Percentiles rank a stretch among this genome's conserved stretches.
These are phyloP conservation scores for Neurospora pannonica DNA, from an alignment of 495 filamentous ascomycete species.

Conservation along the genomic window DNA sequence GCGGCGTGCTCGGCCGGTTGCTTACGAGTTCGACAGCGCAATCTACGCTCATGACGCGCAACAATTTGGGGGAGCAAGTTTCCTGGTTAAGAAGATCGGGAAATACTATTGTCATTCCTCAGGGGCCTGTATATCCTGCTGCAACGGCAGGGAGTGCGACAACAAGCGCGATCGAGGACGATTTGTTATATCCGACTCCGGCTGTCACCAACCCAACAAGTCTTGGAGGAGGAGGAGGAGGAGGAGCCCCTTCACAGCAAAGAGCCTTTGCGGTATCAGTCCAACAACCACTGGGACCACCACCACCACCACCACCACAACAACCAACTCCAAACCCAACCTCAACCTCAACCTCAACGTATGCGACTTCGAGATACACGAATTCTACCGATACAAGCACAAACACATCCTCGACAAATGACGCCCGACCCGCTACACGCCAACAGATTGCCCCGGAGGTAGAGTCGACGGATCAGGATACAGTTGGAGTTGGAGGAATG, in stretches of 20 bases:
- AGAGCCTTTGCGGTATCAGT: not conserved
- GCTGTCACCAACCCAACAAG: not conserved
- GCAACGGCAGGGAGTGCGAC: not conserved
- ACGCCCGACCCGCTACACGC: not conserved
- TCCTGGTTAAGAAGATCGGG: slow-evolving; percentile 6
- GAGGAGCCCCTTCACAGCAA: not conserved
- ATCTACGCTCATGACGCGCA: slow-evolving; percentile 46
- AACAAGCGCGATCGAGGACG: not conserved
- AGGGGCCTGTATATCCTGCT: not conserved
- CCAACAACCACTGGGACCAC: not conserved
- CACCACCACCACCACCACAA: not conserved
- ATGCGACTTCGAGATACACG: not conserved
- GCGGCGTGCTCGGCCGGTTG: slow-evolving; percentile 20
- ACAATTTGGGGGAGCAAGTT: slow-evolving; percentile 20
- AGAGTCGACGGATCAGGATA: not conserved
- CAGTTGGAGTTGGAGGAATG: not conserved
- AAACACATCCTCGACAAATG: not conserved
- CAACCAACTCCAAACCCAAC: not conserved
- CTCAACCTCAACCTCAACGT: not conserved
- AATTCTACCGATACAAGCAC: not conserved
- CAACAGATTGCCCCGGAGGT: slow-evolving; percentile 1
- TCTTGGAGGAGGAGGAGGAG: not conserved
- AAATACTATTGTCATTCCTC: not conserved
- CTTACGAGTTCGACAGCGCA: not conserved
- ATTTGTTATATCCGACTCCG: not conserved